A percentile compares a stretch with the other conserved stretches of the same genome.
phyloP scores from a whole-genome alignment of 495 filamentous ascomycete species.

The Xylaria flabelliformis region DNA sequence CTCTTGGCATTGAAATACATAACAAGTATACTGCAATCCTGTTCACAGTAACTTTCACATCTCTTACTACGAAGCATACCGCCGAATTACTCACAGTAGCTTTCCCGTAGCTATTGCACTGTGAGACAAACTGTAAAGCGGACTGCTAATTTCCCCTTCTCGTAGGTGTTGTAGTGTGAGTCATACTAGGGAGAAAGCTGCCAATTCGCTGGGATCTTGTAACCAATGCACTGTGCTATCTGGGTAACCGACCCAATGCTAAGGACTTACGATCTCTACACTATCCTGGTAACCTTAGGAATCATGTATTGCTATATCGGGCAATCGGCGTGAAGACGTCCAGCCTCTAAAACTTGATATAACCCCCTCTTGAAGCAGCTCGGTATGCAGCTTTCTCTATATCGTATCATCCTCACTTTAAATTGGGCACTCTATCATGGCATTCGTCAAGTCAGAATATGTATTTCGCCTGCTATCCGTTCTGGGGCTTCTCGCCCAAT shows the following conservation, averaged over 20 bases:
- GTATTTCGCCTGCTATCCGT: background rate
- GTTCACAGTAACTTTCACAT: too few species aligned
- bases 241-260: background rate
- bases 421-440: background rate
- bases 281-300: background rate
- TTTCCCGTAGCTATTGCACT: too few species aligned
- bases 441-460: background rate
- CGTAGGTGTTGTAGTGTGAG: background rate
- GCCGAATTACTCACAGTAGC: too few species aligned
- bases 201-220: background rate
- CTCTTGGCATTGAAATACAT: too few species aligned
- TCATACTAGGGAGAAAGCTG: background rate
- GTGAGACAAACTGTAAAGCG: too few species aligned
- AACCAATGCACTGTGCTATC: background rate
- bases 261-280: background rate
- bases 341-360: background rate
- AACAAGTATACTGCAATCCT: too few species aligned
- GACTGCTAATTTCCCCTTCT: background rate
- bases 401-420: background rate
- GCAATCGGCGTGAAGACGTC: background rate
- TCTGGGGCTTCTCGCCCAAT: conserved; percentile 7
- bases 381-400: background rate
- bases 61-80: too few species aligned
- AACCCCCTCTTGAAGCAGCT: background rate
- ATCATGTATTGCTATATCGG: background rate